Evolutionary conservation across 768 basidiomycete species (phyloP), one percentile per base, ranked within the genome.

Genomic region (Leccinum arenicola): DNA sequence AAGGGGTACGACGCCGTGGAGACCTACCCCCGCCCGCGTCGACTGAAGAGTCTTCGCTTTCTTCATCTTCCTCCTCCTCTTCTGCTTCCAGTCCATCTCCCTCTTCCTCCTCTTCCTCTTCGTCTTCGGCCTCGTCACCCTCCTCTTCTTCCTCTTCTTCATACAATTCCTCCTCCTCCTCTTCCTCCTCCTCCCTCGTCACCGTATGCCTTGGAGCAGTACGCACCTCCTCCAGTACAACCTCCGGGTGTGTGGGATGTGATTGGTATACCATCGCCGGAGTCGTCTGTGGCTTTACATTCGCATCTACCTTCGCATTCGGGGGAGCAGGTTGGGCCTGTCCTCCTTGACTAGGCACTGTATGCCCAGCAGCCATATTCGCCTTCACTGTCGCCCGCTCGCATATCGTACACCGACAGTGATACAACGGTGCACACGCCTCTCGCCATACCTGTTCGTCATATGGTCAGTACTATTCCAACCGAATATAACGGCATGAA

Each of bases 351-450:
- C 62, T 64, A 12, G 74, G 74, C 5, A 74, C 71, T 31, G 70
- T 69, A 53, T 74, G 75, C 4, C 75, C 77, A 49, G 75, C 71
- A 23, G 73, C 74, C 29, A 79, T 76, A 58, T 82, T 84, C 6
- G 81, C 82, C 51, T 75, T 75, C 25, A 79, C 70, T 68, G 83
- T 80, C 8, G 89, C 84, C 25, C 89, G 83, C 61, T 88, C 84
- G 69, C 89, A 91, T 43, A 90, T 84, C n/a, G 78, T 76, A 69
- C 89, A 90, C 54, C 83, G 79, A 67, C 89, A 91, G 48, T 87
- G 84, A 67, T 86, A 91, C 47, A 91, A 63, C 0, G 87, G 88
- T 4, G 82, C 78, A 68, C 85, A 89, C 0, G 87, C 89, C 59
- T 90, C 88, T 40, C 86, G 79, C 89, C 89, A 91, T 9, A 83